Base-by-base conservation (phyloP, 495 filamentous ascomycete species). In the Cairneyella variabilis region DNA sequence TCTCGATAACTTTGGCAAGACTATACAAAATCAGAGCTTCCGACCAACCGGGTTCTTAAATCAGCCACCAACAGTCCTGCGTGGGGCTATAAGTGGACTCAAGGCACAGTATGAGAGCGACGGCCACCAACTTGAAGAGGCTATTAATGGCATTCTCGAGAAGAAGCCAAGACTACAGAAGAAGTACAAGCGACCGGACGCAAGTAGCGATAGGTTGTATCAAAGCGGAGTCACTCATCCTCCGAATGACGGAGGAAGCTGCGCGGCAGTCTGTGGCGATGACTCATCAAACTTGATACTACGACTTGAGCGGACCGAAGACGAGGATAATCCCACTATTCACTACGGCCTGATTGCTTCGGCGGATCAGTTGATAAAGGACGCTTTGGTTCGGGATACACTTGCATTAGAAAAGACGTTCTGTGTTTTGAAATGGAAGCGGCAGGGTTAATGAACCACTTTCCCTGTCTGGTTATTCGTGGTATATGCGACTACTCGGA, bases 371-470 rank as follows among this genome's bases (percentile, higher is more conserved):
- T 39, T 65, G 0, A 62, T 68, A 4, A 65, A 60, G 37, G 38
- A 53, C 40, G 66, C 54, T 8, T 10, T 10, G 0, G 12, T 21
- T 0, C 51, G 66, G 20, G 58, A 68, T 23, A 25, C 23, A 1
- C 34, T 69, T 0, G 21, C 34, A 0, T n/a, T 7, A 22, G 16
- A 52, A 34, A 43, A 23, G 41, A 51, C 40, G 54, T 75, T 14
- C 56, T 75, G 4, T 75, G 67, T 42, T 71, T 77, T 45, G 72
- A 76, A 45, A 78, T 74, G 68, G 73, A 79, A 53, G 66, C 69
- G 14, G 74, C 74, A n/a, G 73, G 73, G 9, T 30, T 77, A 9
- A 66, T 65, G 63, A 64, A 67, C 32, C 9, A 52, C 21, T 67
- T 73, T 23, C 43, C 67, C 59, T 72, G 68, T 37, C 41, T 72